These are phyloP conservation scores for Quercus wislizeni DNA, from an alignment of 306 rosid genomes.

Conservation along the genomic window DNA sequence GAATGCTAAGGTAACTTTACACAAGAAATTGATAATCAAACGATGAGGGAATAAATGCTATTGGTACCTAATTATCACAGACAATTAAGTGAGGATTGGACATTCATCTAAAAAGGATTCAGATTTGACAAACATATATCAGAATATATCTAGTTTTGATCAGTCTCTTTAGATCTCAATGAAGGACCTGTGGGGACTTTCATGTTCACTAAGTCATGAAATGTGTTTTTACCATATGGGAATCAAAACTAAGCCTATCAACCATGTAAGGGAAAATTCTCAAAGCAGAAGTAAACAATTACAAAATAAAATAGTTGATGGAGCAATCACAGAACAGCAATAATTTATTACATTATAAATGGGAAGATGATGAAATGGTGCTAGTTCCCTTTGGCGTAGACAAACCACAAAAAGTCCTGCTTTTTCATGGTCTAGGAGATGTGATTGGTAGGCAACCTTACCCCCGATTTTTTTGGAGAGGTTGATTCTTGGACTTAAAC, in stretches of 20 bases:
- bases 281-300: too few relatives aligned
- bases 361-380: too few relatives aligned
- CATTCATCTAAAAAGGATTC: neutral
- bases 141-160: neutral
- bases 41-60: neutral
- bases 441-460: too few relatives aligned
- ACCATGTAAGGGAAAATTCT: too few relatives aligned
- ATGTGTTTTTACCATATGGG: neutral
- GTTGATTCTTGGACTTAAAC: too few relatives aligned
- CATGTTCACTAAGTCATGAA: neutral
- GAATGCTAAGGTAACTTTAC: neutral
- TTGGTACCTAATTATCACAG: neutral
- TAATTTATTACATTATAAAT: too few relatives aligned
- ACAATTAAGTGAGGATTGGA: neutral
- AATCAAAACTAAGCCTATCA: neutral
- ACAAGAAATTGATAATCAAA: constrained; percentile 5
- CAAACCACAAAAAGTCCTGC: too few relatives aligned
- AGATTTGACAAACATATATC: neutral
- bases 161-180: neutral
- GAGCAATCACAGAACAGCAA: too few relatives aligned
- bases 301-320: too few relatives aligned
- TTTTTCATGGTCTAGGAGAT: too few relatives aligned
- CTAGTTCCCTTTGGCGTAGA: too few relatives aligned
- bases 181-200: neutral
- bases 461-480: too few relatives aligned